Conservation (phyloP, 441 rosid species). For the Gossypium schwendimanii region DNA sequence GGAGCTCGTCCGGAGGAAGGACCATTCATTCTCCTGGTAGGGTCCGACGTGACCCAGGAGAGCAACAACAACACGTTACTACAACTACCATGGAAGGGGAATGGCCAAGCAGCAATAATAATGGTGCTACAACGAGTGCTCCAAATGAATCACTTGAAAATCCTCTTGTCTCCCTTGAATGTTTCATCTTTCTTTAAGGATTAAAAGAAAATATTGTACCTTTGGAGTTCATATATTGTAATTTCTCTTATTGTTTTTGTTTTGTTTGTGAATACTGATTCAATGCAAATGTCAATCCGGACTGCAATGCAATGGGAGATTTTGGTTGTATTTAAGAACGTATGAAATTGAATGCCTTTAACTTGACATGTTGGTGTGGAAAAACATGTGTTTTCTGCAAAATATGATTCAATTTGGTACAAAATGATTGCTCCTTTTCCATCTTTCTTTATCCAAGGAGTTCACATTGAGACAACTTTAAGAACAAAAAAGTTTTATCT, state of each 20-base stretch:
- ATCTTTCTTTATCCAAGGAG: neutral
- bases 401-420: neutral
- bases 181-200: slow-evolving; percentile 67
- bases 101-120: slow-evolving; percentile 15
- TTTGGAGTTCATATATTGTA: neutral
- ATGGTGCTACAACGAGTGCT: slow-evolving; percentile 3
- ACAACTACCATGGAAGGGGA: slow-evolving; percentile 14
- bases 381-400: neutral
- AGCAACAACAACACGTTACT: neutral
- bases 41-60: slow-evolving; percentile 25
- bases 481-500: neutral
- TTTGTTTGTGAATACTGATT: slow-evolving; percentile 5
- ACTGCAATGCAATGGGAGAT: neutral
- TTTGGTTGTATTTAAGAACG: neutral
- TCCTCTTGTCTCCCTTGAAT: slow-evolving; percentile 77
- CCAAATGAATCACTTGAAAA: slow-evolving; percentile 59
- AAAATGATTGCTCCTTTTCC: slow-evolving; percentile 8
- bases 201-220: neutral
- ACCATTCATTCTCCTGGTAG: slow-evolving; percentile 58
- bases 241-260: neutral
- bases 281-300: slow-evolving; percentile 6
- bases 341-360: slow-evolving; percentile 3
- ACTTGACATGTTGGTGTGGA: neutral
- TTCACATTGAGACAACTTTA: neutral
- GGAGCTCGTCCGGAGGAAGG: slow-evolving; percentile 39